Conservation (phyloP, 257 asterid genomes). For the Solanum rostratum region DNA sequence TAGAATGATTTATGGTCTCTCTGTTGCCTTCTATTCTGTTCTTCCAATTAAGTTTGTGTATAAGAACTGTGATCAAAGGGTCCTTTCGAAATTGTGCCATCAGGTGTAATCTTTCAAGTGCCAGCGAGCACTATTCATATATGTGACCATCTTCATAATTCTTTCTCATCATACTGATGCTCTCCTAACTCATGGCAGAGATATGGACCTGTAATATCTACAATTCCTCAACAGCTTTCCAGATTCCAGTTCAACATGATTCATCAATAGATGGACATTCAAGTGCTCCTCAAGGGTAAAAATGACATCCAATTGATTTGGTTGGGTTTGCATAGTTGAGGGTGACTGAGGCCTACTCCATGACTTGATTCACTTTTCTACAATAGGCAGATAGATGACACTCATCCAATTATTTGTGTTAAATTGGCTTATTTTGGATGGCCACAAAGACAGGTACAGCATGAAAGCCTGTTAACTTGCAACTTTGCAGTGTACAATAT, state of each 20-base stretch:
- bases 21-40: not conserved
- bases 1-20: not conserved
- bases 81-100: not conserved
- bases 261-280: conserved; percentile 32
- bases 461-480: not conserved
- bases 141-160: not conserved
- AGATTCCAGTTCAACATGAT: conserved; percentile 96
- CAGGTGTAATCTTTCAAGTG: not conserved
- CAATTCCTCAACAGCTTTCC: conserved; percentile 92
- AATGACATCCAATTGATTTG: not conserved
- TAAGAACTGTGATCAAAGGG: not conserved
- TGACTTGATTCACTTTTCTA: not conserved
- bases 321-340: not conserved
- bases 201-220: conserved; percentile 93
- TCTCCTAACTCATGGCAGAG: conserved; percentile 37
- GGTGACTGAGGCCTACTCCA: not conserved
- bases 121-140: not conserved
- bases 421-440: not conserved
- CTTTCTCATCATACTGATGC: not conserved
- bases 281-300: not conserved
- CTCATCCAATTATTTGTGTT: not conserved
- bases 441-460: not conserved
- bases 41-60: not conserved
- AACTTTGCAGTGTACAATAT: not conserved
- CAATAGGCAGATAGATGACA: not conserved